phyloP scores from a whole-genome alignment of 805 yeast genomes.

The Sugiyamaella boreocaroliniensis region DNA sequence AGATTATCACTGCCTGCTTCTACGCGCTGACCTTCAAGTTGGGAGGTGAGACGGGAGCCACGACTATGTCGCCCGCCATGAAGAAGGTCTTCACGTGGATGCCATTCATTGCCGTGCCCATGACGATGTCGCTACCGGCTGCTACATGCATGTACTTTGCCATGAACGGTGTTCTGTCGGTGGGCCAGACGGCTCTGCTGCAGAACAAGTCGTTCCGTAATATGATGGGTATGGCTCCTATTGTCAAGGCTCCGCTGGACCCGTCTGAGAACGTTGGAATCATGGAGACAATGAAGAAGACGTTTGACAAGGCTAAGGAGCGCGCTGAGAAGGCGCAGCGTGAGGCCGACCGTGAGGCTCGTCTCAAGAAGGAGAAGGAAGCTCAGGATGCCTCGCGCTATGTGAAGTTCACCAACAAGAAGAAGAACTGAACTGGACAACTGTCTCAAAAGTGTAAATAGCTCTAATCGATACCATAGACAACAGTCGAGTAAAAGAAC shows the following conservation, averaged over 20 bases:
- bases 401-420: conserved; percentile 9
- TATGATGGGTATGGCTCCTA: conserved; percentile 50
- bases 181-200: conserved; percentile 62
- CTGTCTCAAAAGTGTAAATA: not conserved
- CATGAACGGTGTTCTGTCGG: conserved; percentile 68
- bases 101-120: conserved; percentile 79
- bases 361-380: conserved; percentile 18
- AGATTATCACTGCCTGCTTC: conserved; percentile 69
- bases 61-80: conserved; percentile 55
- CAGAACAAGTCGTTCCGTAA: conserved; percentile 55
- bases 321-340: conserved; percentile 30
- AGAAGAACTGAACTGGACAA: not conserved
- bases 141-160: conserved; percentile 83
- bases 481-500: not conserved
- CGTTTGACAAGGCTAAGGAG: conserved; percentile 27
- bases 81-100: conserved; percentile 61
- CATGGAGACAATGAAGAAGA: conserved; percentile 21
- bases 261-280: conserved; percentile 26
- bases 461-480: not conserved
- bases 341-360: conserved; percentile 23
- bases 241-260: conserved; percentile 45
- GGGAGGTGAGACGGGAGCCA: conserved; percentile 91
- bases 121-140: conserved; percentile 80
- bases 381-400: conserved; percentile 11
- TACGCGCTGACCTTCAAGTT: conserved; percentile 68